Evolutionary conservation across 148 eudicot genomes (phyloP).

Genomic region (Suaeda aralocaspica): DNA sequence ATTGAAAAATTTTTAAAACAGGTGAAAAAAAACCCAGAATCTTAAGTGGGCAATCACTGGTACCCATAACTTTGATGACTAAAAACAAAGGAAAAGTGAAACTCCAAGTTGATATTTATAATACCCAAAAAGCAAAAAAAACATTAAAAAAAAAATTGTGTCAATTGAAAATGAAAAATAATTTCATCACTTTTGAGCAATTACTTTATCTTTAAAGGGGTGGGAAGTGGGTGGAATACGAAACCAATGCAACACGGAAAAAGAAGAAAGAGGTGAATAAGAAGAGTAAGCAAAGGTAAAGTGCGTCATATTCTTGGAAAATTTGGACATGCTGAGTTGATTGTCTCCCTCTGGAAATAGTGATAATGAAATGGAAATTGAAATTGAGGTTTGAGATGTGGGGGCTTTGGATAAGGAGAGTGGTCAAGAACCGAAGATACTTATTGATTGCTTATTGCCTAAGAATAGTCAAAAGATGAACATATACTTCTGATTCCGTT

Average conservation of each 20-base stretch:
- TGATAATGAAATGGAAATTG: not conserved
- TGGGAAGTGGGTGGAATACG: constrained; percentile 28
- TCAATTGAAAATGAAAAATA: not conserved
- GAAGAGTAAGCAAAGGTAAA: constrained; percentile 22
- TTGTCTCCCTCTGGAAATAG: constrained; percentile 19
- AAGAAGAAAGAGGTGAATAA: not conserved
- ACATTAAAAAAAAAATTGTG: not conserved
- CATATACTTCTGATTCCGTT: too few relatives aligned
- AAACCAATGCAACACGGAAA: not conserved
- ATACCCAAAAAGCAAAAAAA: constrained; percentile 21
- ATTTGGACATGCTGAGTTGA: constrained; percentile 15
- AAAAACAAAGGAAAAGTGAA: constrained; percentile 22
- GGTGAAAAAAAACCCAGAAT: constrained; percentile 20
- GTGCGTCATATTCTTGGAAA: constrained; percentile 29
- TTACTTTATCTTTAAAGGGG: constrained; percentile 15
- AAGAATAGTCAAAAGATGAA: constrained; percentile 16
- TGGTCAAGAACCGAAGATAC: constrained; percentile 2
- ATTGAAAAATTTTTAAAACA: not conserved
- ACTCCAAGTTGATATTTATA: constrained; percentile 32
- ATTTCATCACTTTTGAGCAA: not conserved
- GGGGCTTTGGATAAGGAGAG: not conserved
- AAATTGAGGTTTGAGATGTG: constrained; percentile 2
- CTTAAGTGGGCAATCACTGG: constrained; percentile 27
- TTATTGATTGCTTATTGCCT: constrained; percentile 23
- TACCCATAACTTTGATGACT: constrained; percentile 27